A percentile compares a stretch with the other conserved stretches of the same genome.
Conservation (phyloP, 1,284 basidiomycete genomes). For the Cerrena zonata region DNA sequence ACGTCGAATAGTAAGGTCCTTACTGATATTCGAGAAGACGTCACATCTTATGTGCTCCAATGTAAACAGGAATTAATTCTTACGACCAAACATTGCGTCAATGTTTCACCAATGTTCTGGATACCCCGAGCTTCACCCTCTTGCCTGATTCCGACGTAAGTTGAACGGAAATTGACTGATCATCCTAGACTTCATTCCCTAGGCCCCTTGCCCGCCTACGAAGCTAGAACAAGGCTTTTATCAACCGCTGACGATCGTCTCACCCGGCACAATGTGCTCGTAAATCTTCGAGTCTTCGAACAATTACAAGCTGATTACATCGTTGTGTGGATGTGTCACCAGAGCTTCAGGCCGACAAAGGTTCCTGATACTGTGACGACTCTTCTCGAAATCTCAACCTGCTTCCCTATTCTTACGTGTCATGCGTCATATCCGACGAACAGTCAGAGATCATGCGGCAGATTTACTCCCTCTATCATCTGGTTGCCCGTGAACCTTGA, state of each 20-base stretch:
- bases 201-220: background rate
- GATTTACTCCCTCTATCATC: background rate
- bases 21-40: background rate
- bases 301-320: too few species aligned
- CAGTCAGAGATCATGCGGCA: background rate
- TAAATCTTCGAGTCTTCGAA: too few species aligned
- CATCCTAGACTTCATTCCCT: background rate
- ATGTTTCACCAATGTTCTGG: background rate
- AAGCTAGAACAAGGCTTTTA: too few species aligned
- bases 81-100: background rate
- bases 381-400: background rate
- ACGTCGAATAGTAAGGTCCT: background rate
- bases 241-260: background rate
- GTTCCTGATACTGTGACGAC: background rate
- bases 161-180: background rate
- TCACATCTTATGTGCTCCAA: background rate
- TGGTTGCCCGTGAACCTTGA: background rate
- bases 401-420: background rate
- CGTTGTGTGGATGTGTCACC: background rate
- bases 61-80: background rate
- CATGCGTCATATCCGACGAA: background rate
- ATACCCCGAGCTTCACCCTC: background rate
- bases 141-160: background rate
- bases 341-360: background rate
- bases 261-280: background rate